Conservation (phyloP, 2,329 filamentous ascomycete species). For the Neonectria ditissima region DNA sequence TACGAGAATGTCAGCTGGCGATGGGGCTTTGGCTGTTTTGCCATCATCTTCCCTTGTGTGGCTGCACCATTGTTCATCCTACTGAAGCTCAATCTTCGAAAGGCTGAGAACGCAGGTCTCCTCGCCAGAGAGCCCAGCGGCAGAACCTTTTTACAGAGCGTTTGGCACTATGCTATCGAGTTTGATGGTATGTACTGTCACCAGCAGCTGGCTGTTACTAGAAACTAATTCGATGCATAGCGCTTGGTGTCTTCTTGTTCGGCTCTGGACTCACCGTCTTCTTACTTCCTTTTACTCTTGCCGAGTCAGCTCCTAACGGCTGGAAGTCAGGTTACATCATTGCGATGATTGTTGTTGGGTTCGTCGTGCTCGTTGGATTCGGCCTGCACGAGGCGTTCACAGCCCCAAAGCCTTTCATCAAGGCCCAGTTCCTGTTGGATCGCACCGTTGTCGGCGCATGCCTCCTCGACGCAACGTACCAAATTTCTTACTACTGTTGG, state of each 20-base stretch:
- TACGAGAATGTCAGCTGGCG: slow-evolving; percentile 39
- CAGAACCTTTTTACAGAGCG: slow-evolving; percentile 58
- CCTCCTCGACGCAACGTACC: slow-evolving; percentile 52
- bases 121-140: slow-evolving; percentile 52
- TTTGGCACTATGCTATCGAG: slow-evolving; percentile 45
- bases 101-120: slow-evolving; percentile 65
- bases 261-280: slow-evolving; percentile 64
- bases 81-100: slow-evolving; percentile 65
- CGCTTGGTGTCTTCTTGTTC: slow-evolving; percentile 62
- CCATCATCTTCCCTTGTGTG: slow-evolving; percentile 71
- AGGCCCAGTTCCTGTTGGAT: slow-evolving; percentile 60
- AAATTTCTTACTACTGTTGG: slow-evolving; percentile 59
- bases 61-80: slow-evolving; percentile 69
- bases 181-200: slow-evolving; percentile 42
- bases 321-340: slow-evolving; percentile 65
- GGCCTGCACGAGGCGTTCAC: slow-evolving; percentile 66
- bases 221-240: slow-evolving; percentile 54
- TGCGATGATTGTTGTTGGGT: slow-evolving; percentile 67
- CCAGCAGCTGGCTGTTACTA: slow-evolving; percentile 2
- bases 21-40: slow-evolving; percentile 69
- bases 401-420: slow-evolving; percentile 68
- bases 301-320: slow-evolving; percentile 51
- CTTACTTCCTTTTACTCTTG: slow-evolving; percentile 70
- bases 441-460: slow-evolving; percentile 64
- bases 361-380: slow-evolving; percentile 62